Base-by-base conservation (phyloP, 306 rosid species). In the Sicyos baderoa region DNA sequence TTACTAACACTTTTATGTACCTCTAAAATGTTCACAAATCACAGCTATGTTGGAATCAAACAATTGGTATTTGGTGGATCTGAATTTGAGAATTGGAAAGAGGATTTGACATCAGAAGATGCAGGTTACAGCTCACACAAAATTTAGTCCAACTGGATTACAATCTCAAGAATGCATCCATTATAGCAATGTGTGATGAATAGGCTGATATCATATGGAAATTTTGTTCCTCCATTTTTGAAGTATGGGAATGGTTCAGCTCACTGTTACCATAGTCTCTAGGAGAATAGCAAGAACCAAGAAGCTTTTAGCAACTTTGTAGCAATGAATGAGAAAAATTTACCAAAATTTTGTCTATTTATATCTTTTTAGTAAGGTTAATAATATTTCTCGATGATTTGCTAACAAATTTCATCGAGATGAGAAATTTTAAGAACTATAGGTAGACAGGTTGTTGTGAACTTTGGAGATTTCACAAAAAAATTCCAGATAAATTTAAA, bases 31-130 rank as follows among this genome's bases (percentile, higher is more conserved):
- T 72, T 48, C 19, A 54, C 64, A 37, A 37, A 57, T n/a, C 35
- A 25, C 81, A 87, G 95, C 78, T 83, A 77, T 70, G 82, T 87
- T 17, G 97, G 93, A 59, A 89, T 92, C 84, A 92, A 87, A 86
- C 95, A 87, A 79, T 75, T 89, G 70, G 72, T 68, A 69, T 86
- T 92, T 78, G 97, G 97, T 49, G 97, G 97, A 65, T 44, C 81
- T 50, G 88, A 87, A 75, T 92, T 81, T 68, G 92, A 87, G 87
- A 86, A 79, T 72, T 91, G 97, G 96, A 86, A 84, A n/a, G 97
- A 91, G 83, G 82, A 76, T 77, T 56, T 87, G 78, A 86, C 72
- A 59, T 82, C 96, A 48, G 96, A 92, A 79, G 96, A 84, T 74
- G 72, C 86, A 53, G 95, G 95, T 68, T 87, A 44, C 80, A 80